Evolutionary conservation across 805 yeast genomes (phyloP).

Genomic region (Candida railenensis): DNA sequence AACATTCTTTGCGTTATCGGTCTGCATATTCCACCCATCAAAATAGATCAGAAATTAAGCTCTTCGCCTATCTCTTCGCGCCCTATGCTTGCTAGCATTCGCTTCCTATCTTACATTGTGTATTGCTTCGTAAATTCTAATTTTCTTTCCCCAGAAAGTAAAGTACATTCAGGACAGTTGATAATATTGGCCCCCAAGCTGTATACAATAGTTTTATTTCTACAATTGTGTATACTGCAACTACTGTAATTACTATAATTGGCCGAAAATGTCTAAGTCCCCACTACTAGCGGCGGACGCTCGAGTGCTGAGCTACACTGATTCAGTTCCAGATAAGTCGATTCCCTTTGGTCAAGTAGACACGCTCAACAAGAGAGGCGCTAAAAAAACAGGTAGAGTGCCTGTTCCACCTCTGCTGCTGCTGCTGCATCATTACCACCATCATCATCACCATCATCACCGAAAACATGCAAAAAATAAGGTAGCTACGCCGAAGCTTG

Average conservation of each 20-base stretch:
- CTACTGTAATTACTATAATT: neutral
- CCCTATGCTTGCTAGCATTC: no score
- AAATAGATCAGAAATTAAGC: neutral
- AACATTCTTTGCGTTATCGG: neutral
- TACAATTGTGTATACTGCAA: neutral
- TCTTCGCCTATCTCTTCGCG: neutral
- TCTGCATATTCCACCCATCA: neutral
- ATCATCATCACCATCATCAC: neutral
- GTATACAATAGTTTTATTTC: no score
- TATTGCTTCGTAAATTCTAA: no score
- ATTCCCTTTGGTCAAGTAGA: neutral
- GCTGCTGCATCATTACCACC: neutral
- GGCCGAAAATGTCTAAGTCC: neutral
- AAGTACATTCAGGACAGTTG: no score
- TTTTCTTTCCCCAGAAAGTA: no score
- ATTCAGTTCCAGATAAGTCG: neutral
- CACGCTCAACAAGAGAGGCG: neutral
- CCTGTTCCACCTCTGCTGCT: neutral
- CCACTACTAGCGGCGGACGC: neutral
- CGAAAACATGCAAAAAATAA: neutral
- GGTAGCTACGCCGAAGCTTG: conserved; percentile 48
- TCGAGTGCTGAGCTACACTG: neutral
- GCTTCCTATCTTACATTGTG: no score
- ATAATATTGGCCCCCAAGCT: no score
- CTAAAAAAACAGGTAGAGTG: neutral